Evolutionary conservation across 345 rosid genomes (phyloP).

Genomic region (Populus davidiana): DNA sequence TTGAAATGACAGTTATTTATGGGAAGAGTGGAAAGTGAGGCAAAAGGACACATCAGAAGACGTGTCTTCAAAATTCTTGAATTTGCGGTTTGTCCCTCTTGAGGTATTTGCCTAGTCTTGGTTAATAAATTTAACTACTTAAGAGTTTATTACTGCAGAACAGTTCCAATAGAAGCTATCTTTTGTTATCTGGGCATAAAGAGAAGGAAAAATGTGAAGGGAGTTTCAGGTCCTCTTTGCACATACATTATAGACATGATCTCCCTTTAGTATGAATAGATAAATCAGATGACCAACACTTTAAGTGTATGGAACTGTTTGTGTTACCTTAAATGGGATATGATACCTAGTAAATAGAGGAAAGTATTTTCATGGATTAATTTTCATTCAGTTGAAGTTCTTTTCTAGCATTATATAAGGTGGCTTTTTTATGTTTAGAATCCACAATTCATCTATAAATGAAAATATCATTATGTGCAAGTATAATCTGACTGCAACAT

Average conservation of each 20-base stretch:
- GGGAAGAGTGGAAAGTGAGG: slow-evolving; percentile 95
- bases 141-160: slow-evolving; percentile 3
- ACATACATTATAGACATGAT: background rate
- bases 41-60: slow-evolving; percentile 65
- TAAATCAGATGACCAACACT: background rate
- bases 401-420: background rate
- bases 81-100: slow-evolving; percentile 83
- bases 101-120: slow-evolving; percentile 50
- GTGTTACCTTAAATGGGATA: background rate
- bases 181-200: background rate
- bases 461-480: background rate
- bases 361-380: background rate
- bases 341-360: background rate
- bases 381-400: background rate
- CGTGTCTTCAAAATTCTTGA: slow-evolving; percentile 65
- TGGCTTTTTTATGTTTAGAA: background rate
- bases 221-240: background rate
- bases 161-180: background rate
- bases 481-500: background rate
- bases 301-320: background rate
- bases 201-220: slow-evolving; percentile 7
- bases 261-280: background rate
- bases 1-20: slow-evolving; percentile 61
- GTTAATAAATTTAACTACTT: slow-evolving; percentile 7
- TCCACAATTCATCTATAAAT: background rate